These are phyloP conservation scores for Penicillium sp. DNA, from an alignment of 2,329 filamentous ascomycete genomes.

Conservation along the genomic window DNA sequence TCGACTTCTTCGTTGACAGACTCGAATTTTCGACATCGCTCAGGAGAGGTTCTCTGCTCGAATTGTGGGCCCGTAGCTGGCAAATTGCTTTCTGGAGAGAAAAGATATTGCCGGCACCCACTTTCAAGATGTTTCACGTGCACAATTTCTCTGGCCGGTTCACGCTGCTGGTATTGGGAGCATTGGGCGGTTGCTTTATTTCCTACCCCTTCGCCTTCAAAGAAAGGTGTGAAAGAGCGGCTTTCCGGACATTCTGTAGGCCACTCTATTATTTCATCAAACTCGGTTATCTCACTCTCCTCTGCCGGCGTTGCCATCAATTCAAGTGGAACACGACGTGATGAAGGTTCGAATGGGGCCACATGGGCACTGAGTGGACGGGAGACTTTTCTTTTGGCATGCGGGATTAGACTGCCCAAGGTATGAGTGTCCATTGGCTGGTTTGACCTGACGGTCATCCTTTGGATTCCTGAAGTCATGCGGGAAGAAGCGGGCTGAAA, in stretches of 20 bases:
- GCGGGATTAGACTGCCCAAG: neutral
- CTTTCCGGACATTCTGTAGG: neutral
- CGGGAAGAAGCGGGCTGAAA: neutral
- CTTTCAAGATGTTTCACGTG: neutral
- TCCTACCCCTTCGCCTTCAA: neutral
- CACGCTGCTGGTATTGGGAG: no score
- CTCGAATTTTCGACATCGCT: neutral
- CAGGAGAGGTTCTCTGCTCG: neutral
- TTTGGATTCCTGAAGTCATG: neutral
- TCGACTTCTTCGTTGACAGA: neutral
- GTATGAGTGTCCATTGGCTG: neutral
- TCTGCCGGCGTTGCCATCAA: neutral
- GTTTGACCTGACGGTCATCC: neutral
- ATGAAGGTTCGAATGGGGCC: neutral
- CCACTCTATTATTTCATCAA: neutral
- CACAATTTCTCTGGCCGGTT: neutral
- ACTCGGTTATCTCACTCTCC: neutral
- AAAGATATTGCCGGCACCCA: neutral
- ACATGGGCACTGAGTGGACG: neutral
- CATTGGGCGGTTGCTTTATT: neutral
- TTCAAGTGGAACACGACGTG: neutral
- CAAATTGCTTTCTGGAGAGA: neutral
- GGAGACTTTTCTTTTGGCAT: neutral
- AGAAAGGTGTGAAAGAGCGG: neutral
- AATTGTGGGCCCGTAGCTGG: neutral